Evolutionary conservation across 2,329 filamentous ascomycete genomes (phyloP).

Genomic region (Paramyrothecium roridum): DNA sequence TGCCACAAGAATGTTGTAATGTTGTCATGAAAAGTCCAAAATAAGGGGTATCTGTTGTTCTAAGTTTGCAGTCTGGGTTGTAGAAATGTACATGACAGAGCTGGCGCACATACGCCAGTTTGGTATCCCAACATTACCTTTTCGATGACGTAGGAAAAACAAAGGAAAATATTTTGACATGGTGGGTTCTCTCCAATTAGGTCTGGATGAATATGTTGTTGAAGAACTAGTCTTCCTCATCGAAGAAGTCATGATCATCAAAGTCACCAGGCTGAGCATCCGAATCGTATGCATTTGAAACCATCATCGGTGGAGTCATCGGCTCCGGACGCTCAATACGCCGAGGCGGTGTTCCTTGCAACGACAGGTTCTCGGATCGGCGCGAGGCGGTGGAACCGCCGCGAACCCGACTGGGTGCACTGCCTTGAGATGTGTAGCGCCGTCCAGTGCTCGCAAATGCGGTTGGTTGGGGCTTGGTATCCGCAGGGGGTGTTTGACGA

Average conservation of each 20-base stretch:
- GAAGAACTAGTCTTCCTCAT: constrained; percentile 16
- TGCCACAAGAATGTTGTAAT: background rate
- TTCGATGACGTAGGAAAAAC: constrained; percentile 23
- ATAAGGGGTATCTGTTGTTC: constrained; percentile 36
- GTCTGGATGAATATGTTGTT: constrained; percentile 8
- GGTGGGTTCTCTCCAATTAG: background rate
- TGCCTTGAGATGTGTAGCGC: constrained; percentile 47
- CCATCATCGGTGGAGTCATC: constrained; percentile 62
- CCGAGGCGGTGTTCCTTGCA: constrained; percentile 39
- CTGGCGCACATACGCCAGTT: constrained; percentile 11
- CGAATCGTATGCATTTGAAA: constrained; percentile 54
- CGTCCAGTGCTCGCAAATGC: constrained; percentile 60
- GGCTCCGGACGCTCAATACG: constrained; percentile 38
- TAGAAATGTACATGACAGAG: constrained; percentile 16
- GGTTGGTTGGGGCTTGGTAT: constrained; percentile 48
- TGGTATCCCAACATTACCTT: background rate
- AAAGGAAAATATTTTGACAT: constrained; percentile 1
- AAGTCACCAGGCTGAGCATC: constrained; percentile 59
- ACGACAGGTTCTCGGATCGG: constrained; percentile 36
- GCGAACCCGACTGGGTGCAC: constrained; percentile 16
- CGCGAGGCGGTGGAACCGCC: constrained; percentile 28
- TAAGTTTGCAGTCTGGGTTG: constrained; percentile 30
- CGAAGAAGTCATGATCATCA: constrained; percentile 58
- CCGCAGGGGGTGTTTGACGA: constrained; percentile 54
- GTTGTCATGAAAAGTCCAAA: constrained; percentile 7